phyloP scores from a whole-genome alignment of 129 eudicot genomes.

The Chrysanthemum makinoi region DNA sequence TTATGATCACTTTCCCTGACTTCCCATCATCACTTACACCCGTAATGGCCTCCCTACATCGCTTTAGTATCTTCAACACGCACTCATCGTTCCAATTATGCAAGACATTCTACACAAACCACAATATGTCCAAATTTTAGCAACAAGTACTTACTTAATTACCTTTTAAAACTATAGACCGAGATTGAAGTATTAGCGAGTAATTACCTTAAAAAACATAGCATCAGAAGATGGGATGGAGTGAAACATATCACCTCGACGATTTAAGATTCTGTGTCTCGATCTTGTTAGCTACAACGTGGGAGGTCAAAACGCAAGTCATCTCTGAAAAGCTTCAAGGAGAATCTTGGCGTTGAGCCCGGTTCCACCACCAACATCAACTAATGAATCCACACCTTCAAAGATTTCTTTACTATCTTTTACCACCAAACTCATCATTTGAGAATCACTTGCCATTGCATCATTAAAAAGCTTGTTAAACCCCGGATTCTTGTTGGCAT shows the following conservation, averaged over 20 bases:
- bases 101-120: slow-evolving; percentile 25
- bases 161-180: not conserved
- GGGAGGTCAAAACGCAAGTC: slow-evolving; percentile 55
- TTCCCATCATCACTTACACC: slow-evolving; percentile 2
- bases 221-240: slow-evolving; percentile 43
- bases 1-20: slow-evolving; percentile 33
- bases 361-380: slow-evolving; percentile 59
- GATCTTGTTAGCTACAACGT: slow-evolving; percentile 31
- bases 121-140: too few relatives aligned
- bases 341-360: slow-evolving; percentile 37
- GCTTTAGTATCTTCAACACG: slow-evolving; percentile 30
- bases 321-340: slow-evolving; percentile 27
- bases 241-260: slow-evolving; percentile 48
- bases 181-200: not conserved
- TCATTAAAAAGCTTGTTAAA: slow-evolving; percentile 27
- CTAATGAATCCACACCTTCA: slow-evolving; percentile 38
- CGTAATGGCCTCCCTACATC: slow-evolving; percentile 27
- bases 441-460: slow-evolving; percentile 40
- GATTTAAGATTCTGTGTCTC: slow-evolving; percentile 30
- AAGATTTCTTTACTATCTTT: slow-evolving; percentile 27
- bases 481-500: slow-evolving; percentile 19
- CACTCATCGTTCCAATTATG: slow-evolving; percentile 38
- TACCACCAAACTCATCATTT: slow-evolving; percentile 21
- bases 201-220: slow-evolving; percentile 36
- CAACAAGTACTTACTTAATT: too few relatives aligned